Percentiles rank a stretch among this genome's conserved stretches.
Conservation (phyloP, 305 asterid genomes). For the Solanum hybrid region DNA sequence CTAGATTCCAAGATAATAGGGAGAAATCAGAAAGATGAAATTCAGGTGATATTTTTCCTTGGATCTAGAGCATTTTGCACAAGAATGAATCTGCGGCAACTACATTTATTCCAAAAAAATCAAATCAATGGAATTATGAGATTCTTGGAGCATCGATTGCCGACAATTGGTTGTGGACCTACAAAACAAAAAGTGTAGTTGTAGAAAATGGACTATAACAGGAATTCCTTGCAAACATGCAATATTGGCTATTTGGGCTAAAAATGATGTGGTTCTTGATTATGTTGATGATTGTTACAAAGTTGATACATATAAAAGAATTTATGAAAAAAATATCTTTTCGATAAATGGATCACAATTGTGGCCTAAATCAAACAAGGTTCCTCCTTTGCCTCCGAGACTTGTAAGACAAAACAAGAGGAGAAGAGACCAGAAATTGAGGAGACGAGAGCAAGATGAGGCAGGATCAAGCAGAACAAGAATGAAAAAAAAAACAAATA, state of each 20-base stretch:
- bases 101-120: neutral
- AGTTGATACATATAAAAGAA: neutral
- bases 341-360: neutral
- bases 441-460: neutral
- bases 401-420: neutral
- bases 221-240: neutral
- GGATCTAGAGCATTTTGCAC: neutral
- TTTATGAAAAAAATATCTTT: neutral
- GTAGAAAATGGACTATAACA: neutral
- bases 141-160: neutral
- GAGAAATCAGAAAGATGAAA: neutral
- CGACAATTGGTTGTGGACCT: neutral
- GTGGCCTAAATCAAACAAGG: neutral
- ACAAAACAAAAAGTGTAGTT: neutral
- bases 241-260: neutral
- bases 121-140: neutral
- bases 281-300: neutral
- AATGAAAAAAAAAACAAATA: neutral
- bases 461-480: neutral
- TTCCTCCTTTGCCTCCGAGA: neutral
- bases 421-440: neutral
- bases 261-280: neutral
- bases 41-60: neutral
- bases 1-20: neutral
- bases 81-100: neutral